phyloP scores from a whole-genome alignment of 1,284 basidiomycete species.

The Gomphus bonarii region DNA sequence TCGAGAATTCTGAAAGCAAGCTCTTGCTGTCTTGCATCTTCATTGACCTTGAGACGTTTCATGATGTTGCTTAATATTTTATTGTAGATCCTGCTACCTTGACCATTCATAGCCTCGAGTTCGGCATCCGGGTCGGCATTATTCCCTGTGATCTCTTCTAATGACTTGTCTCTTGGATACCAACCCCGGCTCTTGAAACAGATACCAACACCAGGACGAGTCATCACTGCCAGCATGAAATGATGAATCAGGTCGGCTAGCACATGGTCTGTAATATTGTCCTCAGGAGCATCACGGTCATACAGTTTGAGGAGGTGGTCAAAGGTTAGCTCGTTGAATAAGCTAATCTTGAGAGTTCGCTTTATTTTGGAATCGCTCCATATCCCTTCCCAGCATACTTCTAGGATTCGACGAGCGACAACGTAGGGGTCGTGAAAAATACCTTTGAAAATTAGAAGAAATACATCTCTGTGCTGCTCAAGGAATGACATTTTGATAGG shows the following conservation, averaged over 20 bases:
- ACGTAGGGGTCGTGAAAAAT: slow-evolving; percentile 50
- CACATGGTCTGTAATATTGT: slow-evolving; percentile 37
- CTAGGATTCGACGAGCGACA: slow-evolving; percentile 47
- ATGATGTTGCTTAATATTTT: slow-evolving; percentile 75
- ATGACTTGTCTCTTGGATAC: slow-evolving; percentile 44
- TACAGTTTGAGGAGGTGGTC: slow-evolving; percentile 60
- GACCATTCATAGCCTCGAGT: slow-evolving; percentile 21
- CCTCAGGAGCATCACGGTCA: slow-evolving; percentile 43
- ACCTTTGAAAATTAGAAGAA: slow-evolving; percentile 59
- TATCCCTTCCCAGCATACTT: slow-evolving; percentile 56
- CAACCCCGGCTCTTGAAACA: slow-evolving; percentile 88
- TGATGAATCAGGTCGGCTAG: slow-evolving; percentile 81
- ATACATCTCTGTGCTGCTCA: slow-evolving; percentile 52
- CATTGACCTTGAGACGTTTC: slow-evolving; percentile 66
- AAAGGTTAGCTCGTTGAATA: slow-evolving; percentile 57
- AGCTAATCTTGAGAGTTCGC: slow-evolving; percentile 52
- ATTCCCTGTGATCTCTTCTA: slow-evolving; percentile 24
- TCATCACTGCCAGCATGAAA: slow-evolving; percentile 82
- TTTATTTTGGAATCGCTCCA: slow-evolving; percentile 64
- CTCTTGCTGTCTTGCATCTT: slow-evolving; percentile 81
- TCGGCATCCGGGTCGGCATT: slow-evolving; percentile 26
- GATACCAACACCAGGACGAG: slow-evolving; percentile 72
- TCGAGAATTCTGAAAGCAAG: slow-evolving; percentile 68
- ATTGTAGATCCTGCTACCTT: slow-evolving; percentile 61
- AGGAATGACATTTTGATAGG: slow-evolving; percentile 52